A percentile compares a stretch with the other conserved stretches of the same genome.
Conservation (phyloP, 208 protist species). For the Naegleria gruberi region DNA sequence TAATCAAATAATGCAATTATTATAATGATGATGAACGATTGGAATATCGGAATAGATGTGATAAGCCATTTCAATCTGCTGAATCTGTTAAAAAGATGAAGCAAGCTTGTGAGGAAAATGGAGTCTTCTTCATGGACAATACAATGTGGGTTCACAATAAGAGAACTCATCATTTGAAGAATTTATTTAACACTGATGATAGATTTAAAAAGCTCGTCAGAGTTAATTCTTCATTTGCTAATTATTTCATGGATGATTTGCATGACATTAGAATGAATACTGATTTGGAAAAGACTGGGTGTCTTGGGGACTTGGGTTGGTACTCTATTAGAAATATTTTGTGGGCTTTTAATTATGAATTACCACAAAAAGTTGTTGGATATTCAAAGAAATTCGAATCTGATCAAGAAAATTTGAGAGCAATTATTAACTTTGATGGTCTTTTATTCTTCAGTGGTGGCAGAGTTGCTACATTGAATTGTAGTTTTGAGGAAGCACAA, state of each 20-base stretch:
- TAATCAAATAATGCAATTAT: too few species aligned
- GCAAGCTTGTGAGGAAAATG: conserved; percentile 4
- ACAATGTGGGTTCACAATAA: conserved; percentile 14
- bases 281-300: not conserved
- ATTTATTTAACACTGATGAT: not conserved
- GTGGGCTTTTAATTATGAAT: not conserved
- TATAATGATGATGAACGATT: too few species aligned
- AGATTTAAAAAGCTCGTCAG: not conserved
- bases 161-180: not conserved
- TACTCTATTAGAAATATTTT: conserved; percentile 6
- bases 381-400: not conserved
- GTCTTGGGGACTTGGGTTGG: conserved; percentile 5
- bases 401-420: not conserved
- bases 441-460: not conserved
- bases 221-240: not conserved
- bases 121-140: conserved; percentile 25
- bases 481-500: not conserved
- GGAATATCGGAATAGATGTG: not conserved
- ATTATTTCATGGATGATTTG: not conserved
- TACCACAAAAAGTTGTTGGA: not conserved
- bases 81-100: not conserved
- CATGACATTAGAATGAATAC: not conserved
- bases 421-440: not conserved
- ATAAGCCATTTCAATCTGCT: not conserved
- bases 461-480: not conserved